Conservation (phyloP, 2,329 filamentous ascomycete species). For the Epichloe glyceriae region DNA sequence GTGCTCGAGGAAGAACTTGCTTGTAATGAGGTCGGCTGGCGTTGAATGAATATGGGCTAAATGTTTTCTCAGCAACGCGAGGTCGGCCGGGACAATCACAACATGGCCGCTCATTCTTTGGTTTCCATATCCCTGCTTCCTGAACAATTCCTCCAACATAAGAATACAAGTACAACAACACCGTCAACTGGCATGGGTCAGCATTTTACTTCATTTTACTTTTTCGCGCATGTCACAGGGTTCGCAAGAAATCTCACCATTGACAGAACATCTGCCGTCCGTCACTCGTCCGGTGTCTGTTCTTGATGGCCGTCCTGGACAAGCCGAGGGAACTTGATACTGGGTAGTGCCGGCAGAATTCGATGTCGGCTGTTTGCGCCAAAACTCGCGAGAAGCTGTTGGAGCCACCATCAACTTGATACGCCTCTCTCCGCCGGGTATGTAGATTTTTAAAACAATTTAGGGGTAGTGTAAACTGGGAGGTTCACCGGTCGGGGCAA, state of each 20-base stretch:
- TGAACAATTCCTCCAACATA: background rate
- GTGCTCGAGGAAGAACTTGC: no score
- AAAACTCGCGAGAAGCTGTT: background rate
- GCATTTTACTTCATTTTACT: background rate
- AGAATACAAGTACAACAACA: background rate
- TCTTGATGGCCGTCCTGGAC: background rate
- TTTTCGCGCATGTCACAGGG: background rate
- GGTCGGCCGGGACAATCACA: slow-evolving; percentile 39
- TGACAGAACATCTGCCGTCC: no score
- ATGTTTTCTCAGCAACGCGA: no score
- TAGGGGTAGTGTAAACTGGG: no score
- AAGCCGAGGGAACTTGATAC: slow-evolving; percentile 8
- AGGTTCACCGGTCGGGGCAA: no score
- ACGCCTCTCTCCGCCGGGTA: slow-evolving; percentile 20
- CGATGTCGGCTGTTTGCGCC: background rate
- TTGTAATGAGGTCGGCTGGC: no score
- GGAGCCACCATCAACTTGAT: slow-evolving; percentile 27
- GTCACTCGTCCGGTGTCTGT: no score
- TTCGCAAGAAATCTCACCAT: background rate
- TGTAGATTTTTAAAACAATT: no score
- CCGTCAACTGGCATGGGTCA: background rate
- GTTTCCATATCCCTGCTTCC: slow-evolving; percentile 12
- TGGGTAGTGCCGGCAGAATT: slow-evolving; percentile 18
- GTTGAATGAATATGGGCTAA: no score
- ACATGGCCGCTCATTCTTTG: slow-evolving; percentile 36